These are phyloP conservation scores for Chlorella sp. DNA, from an alignment of 139 green algal genomes.

Conservation along the genomic window DNA sequence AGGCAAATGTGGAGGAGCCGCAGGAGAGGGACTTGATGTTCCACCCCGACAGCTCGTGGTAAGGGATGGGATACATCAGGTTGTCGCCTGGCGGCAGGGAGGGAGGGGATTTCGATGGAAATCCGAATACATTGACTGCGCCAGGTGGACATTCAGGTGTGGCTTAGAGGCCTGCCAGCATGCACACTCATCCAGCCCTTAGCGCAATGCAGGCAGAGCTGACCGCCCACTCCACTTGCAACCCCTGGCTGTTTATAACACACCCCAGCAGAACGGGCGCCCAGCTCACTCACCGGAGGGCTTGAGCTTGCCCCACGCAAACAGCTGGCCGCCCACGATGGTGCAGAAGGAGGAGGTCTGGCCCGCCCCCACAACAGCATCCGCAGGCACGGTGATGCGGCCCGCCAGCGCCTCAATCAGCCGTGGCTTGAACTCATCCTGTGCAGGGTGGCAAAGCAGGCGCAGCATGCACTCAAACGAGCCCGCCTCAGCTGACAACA, in stretches of 20 bases:
- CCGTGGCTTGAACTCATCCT: slow-evolving; percentile 84
- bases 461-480: too few species aligned
- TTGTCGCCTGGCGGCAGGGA: slow-evolving; percentile 88
- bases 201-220: too few species aligned
- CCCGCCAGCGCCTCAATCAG: slow-evolving; percentile 77
- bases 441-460: neutral
- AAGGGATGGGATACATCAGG: slow-evolving; percentile 87
- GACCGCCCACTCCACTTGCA: too few species aligned
- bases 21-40: slow-evolving; percentile 81
- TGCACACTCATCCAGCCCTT: too few species aligned
- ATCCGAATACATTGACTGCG: too few species aligned
- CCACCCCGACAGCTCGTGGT: slow-evolving; percentile 89
- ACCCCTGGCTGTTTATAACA: too few species aligned
- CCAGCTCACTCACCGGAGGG: slow-evolving; percentile 36
- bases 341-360: slow-evolving; percentile 77
- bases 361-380: slow-evolving; percentile 56
- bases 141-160: too few species aligned
- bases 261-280: neutral
- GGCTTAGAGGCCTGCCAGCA: too few species aligned
- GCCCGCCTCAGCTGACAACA: too few species aligned
- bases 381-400: slow-evolving; percentile 51
- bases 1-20: slow-evolving; percentile 81
- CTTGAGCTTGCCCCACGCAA: slow-evolving; percentile 95
- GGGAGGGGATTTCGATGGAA: too few species aligned
- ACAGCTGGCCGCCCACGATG: slow-evolving; percentile 82